A percentile compares a stretch with the other conserved stretches of the same genome.
Conservation (phyloP, 2,329 filamentous ascomycete species). For the Stemphylium beticola region DNA sequence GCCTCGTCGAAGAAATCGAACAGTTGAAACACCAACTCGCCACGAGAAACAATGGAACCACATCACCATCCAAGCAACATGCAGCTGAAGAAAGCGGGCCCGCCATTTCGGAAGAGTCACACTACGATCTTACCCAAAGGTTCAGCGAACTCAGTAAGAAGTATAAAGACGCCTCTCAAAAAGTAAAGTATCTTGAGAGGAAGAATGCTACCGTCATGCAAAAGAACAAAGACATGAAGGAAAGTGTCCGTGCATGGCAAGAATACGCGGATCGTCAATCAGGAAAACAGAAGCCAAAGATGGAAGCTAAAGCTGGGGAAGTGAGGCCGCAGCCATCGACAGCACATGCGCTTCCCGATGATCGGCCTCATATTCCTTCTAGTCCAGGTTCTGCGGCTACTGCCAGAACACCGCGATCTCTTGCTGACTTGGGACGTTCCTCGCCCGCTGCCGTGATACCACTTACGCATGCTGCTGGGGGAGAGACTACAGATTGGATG, state of each 20-base stretch:
- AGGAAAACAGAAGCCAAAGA: constrained; percentile 30
- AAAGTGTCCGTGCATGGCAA: constrained; percentile 48
- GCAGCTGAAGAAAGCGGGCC: neutral
- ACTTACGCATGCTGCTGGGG: constrained; percentile 4
- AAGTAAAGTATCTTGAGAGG: constrained; percentile 41
- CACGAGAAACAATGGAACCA: neutral
- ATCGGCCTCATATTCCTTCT: constrained; percentile 23
- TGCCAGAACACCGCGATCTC: constrained; percentile 21
- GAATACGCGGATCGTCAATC: constrained; percentile 43
- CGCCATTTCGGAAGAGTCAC: constrained; percentile 27
- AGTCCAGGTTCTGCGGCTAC: constrained; percentile 30
- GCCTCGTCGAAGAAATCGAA: constrained; percentile 22
- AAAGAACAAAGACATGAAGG: constrained; percentile 50
- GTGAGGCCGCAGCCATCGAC: constrained; percentile 9
- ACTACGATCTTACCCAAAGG: constrained; percentile 35
- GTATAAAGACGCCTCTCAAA: constrained; percentile 35
- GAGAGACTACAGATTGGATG: neutral
- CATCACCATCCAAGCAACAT: constrained; percentile 3
- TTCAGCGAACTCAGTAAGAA: constrained; percentile 43
- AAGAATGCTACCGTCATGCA: constrained; percentile 43
- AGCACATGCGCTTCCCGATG: constrained; percentile 14
- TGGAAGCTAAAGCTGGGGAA: constrained; percentile 15
- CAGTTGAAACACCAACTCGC: constrained; percentile 8
- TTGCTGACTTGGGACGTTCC: constrained; percentile 17
- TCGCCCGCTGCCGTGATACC: constrained; percentile 25